phyloP scores from a whole-genome alignment of 331 rosid genomes.

The Telfairia occidentalis region DNA sequence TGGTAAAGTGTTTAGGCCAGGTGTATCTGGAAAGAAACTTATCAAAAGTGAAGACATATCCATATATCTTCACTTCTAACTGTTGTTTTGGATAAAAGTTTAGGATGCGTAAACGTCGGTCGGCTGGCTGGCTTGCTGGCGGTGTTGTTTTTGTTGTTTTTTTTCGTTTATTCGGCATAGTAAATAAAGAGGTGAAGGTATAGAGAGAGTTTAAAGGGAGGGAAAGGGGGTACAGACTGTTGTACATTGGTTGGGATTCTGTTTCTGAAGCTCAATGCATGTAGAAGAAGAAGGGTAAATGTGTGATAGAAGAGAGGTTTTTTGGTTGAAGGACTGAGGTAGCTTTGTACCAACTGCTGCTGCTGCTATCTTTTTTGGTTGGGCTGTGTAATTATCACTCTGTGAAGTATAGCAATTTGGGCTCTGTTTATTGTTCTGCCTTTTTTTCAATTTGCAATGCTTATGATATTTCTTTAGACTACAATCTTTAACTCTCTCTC shows the following conservation, averaged over 20 bases:
- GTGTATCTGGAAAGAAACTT: constrained; percentile 1
- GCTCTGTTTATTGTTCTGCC: constrained; percentile 6
- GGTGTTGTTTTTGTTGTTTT: not conserved
- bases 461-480: not conserved
- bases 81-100: not conserved
- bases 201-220: no score
- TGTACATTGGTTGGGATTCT: constrained; percentile 12
- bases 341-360: constrained; percentile 1
- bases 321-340: not conserved
- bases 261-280: constrained; percentile 2
- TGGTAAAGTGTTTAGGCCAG: constrained; percentile 8
- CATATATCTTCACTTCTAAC: not conserved
- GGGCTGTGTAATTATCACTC: constrained; percentile 5
- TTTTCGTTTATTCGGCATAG: not conserved
- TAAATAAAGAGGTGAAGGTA: constrained; percentile 9
- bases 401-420: constrained; percentile 10
- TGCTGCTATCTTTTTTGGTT: constrained; percentile 6
- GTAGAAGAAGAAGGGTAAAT: constrained; percentile 8
- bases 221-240: not conserved
- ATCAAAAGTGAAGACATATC: not conserved
- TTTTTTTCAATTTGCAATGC: not conserved
- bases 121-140: not conserved
- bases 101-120: constrained; percentile 1
- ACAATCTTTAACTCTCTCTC: not conserved
- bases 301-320: constrained; percentile 10